Evolutionary conservation across 352 stramenopile genomes (phyloP).

Genomic region (Pythium aristosporum): DNA sequence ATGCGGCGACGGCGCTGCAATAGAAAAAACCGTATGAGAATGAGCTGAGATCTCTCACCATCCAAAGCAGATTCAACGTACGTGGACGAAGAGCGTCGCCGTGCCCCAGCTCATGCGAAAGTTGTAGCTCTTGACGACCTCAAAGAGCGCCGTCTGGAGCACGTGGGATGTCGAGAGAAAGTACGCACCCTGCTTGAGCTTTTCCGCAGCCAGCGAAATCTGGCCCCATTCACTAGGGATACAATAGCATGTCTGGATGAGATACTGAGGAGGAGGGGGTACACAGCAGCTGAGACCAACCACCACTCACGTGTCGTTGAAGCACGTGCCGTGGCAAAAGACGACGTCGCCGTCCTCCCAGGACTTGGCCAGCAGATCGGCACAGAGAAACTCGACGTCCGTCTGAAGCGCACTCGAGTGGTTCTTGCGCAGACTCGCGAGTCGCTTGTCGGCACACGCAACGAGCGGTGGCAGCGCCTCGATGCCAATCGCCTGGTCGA

Average conservation of each 20-base stretch:
- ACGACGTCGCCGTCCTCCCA: constrained; percentile 80
- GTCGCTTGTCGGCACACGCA: constrained; percentile 73
- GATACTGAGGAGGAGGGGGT: too few species aligned
- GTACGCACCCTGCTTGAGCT: constrained; percentile 83
- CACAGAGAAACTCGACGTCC: constrained; percentile 78
- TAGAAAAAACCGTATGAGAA: constrained; percentile 2
- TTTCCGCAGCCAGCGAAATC: constrained; percentile 76
- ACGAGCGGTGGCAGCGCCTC: constrained; percentile 75
- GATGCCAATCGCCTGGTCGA: constrained; percentile 83
- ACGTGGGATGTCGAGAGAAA: constrained; percentile 85
- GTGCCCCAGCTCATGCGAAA: constrained; percentile 86
- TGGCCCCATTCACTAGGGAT: constrained; percentile 66
- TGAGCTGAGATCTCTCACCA: not conserved
- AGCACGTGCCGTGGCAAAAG: constrained; percentile 86
- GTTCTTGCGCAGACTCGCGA: constrained; percentile 46
- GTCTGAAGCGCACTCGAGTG: constrained; percentile 31
- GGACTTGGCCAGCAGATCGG: constrained; percentile 55
- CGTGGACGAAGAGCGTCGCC: constrained; percentile 82
- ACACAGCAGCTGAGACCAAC: not conserved
- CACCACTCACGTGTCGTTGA: constrained; percentile 64
- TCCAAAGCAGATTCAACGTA: constrained; percentile 30
- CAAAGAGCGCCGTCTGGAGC: constrained; percentile 73
- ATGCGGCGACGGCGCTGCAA: constrained; percentile 73
- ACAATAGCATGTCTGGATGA: not conserved
- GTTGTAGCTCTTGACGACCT: constrained; percentile 73